A percentile compares a stretch with the other conserved stretches of the same genome.
These are phyloP conservation scores for Sequoia sempervirens DNA, from an alignment of 75 land plant genomes.

Conservation along the genomic window DNA sequence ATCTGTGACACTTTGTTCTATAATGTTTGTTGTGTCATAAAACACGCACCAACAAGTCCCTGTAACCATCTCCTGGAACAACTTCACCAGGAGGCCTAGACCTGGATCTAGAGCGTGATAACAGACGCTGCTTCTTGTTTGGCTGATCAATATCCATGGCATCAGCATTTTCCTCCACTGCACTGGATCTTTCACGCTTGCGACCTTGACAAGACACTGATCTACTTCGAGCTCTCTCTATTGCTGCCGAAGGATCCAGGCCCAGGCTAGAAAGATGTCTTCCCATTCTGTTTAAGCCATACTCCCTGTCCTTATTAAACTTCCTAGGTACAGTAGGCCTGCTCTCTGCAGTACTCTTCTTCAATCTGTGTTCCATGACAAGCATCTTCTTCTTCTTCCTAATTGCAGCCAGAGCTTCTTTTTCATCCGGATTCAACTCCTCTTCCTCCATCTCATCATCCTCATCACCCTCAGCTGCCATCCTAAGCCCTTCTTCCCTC, in stretches of 20 bases:
- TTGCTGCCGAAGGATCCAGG: constrained; percentile 73
- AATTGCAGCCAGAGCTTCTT: constrained; percentile 70
- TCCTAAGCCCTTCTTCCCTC: constrained; percentile 65
- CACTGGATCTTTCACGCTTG: constrained; percentile 81
- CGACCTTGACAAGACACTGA: constrained; percentile 60
- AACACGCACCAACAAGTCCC: too few species aligned
- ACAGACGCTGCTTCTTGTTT: constrained; percentile 49
- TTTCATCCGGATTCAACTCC: constrained; percentile 63
- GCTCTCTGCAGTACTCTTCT: constrained; percentile 92
- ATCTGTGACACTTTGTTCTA: too few species aligned
- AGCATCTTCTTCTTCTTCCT: constrained; percentile 76
- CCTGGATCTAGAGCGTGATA: constrained; percentile 54
- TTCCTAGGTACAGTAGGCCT: constrained; percentile 83
- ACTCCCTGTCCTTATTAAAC: constrained; percentile 68
- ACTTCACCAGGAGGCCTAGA: constrained; percentile 74
- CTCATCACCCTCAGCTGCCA: constrained; percentile 46
- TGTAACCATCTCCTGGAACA: constrained; percentile 86
- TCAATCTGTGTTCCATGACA: constrained; percentile 75
- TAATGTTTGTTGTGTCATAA: too few species aligned
- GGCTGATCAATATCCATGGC: constrained; percentile 66
- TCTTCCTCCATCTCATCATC: constrained; percentile 79
- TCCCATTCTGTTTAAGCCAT: constrained; percentile 69
- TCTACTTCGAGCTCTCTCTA: constrained; percentile 64
- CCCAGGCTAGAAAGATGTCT: constrained; percentile 75
- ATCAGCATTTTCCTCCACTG: constrained; percentile 26